Evolutionary conservation across 805 yeast species (phyloP).

Genomic region (Cyberlindnera mycetangii): DNA sequence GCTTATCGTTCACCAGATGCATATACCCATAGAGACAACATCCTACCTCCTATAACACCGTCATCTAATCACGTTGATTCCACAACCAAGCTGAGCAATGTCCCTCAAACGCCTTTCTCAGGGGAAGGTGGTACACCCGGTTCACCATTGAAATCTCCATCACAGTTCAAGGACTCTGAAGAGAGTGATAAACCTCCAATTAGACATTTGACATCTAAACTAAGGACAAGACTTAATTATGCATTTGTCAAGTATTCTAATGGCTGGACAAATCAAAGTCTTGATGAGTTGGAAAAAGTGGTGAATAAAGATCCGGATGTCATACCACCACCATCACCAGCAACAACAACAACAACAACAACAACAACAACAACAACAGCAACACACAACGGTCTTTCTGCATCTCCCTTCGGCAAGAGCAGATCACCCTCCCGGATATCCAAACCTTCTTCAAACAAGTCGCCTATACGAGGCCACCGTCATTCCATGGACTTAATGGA

Average conservation of each 20-base stretch:
- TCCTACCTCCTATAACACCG: slow-evolving; percentile 26
- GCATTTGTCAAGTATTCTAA: slow-evolving; percentile 39
- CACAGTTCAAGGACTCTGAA: slow-evolving; percentile 21
- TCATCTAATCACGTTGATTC: slow-evolving; percentile 10
- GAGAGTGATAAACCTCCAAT: slow-evolving; percentile 34
- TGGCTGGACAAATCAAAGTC: slow-evolving; percentile 30
- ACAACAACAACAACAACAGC: slow-evolving; percentile 1
- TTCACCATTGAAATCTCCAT: slow-evolving; percentile 29
- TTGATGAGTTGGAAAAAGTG: slow-evolving; percentile 28
- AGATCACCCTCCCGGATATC: slow-evolving; percentile 13
- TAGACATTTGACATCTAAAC: slow-evolving; percentile 37
- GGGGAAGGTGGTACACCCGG: not conserved
- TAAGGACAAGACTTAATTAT: slow-evolving; percentile 39
- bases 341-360: slow-evolving; percentile 4
- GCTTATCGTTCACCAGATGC: slow-evolving; percentile 22
- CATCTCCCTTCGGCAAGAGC: slow-evolving; percentile 9
- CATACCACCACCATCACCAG: no score
- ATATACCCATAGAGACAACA: slow-evolving; percentile 13
- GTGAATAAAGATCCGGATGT: slow-evolving; percentile 11
- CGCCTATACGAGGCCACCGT: slow-evolving; percentile 14
- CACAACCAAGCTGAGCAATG: slow-evolving; percentile 19
- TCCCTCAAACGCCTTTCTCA: slow-evolving; percentile 25
- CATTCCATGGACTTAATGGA: slow-evolving; percentile 20
- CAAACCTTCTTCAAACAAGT: slow-evolving; percentile 14
- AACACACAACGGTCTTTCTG: not conserved